A percentile compares a stretch with the other conserved stretches of the same genome.
These are phyloP conservation scores for Schizochytrium sp. DNA, from an alignment of 108 stramenopile genomes.

Conservation along the genomic window DNA sequence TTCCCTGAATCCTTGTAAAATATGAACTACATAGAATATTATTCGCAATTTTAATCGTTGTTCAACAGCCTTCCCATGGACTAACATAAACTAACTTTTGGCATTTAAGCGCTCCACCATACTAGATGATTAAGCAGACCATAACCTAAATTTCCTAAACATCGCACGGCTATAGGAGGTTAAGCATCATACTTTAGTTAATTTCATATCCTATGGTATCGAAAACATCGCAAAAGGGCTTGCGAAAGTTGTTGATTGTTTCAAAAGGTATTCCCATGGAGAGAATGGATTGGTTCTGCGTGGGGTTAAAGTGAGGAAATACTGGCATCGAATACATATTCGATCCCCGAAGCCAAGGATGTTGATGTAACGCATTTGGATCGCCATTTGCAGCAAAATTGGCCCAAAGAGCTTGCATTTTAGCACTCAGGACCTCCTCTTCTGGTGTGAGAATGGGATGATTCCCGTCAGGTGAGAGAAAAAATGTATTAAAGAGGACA, in stretches of 20 bases:
- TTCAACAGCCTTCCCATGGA: no score
- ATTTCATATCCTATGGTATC: constrained; percentile 41
- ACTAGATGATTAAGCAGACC: background rate
- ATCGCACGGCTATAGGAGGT: background rate
- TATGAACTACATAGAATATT: no score
- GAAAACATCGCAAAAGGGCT: background rate
- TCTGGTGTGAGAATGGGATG: constrained; percentile 27
- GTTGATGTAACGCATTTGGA: background rate
- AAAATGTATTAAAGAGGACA: constrained; percentile 51
- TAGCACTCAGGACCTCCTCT: background rate
- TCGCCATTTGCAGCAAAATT: constrained; percentile 11
- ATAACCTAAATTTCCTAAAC: background rate
- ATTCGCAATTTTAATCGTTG: no score
- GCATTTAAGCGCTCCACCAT: no score
- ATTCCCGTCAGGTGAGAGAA: background rate
- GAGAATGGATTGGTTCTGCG: background rate
- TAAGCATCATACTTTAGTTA: background rate
- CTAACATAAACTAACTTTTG: no score
- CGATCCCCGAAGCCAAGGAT: background rate
- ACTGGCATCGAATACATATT: no score
- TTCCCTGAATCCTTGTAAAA: background rate
- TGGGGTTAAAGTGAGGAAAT: background rate
- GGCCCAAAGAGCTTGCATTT: constrained; percentile 28
- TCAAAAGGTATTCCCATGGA: background rate
- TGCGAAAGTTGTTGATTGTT: background rate